Conservation (phyloP, 2,329 filamentous ascomycete species). For the Ascochyta clinopodiicola region DNA sequence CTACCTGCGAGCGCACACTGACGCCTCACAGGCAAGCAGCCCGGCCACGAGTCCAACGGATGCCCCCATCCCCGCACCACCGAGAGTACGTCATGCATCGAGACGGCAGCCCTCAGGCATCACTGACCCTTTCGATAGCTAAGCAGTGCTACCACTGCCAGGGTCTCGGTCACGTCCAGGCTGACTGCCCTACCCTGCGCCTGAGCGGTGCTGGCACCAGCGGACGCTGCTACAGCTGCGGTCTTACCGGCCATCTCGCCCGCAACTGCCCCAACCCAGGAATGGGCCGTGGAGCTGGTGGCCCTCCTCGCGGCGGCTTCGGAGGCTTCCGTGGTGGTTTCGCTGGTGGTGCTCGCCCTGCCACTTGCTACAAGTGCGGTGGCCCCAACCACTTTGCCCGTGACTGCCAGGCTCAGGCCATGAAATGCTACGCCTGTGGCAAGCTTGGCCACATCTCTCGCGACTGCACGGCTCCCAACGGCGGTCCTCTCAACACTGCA, state of each 20-base stretch:
- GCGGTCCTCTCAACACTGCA: slow-evolving; percentile 90
- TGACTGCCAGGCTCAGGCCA: slow-evolving; percentile 96
- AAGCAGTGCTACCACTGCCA: slow-evolving; percentile 99
- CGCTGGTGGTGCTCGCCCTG: slow-evolving; percentile 69
- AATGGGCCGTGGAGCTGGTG: slow-evolving; percentile 68
- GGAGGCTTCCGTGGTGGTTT: slow-evolving; percentile 76
- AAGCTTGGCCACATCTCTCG: slow-evolving; percentile 90
- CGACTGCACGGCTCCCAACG: slow-evolving; percentile 96
- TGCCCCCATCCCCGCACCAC: slow-evolving; percentile 97
- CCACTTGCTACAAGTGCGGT: slow-evolving; percentile 74
- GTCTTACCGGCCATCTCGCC: slow-evolving; percentile 89
- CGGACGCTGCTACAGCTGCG: slow-evolving; percentile 96
- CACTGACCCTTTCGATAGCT: slow-evolving; percentile 56
- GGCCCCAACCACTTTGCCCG: slow-evolving; percentile 97
- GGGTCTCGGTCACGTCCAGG: slow-evolving; percentile 96
- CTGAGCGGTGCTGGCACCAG: slow-evolving; percentile 80
- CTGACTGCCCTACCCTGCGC: slow-evolving; percentile 95
- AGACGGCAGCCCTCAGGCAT: not conserved
- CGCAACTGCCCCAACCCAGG: slow-evolving; percentile 84
- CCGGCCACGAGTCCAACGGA: slow-evolving; percentile 95
- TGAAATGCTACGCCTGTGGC: slow-evolving; percentile 98
- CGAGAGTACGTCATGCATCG: slow-evolving; percentile 67
- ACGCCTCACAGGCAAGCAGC: slow-evolving; percentile 72
- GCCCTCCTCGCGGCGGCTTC: slow-evolving; percentile 74
- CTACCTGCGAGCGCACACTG: slow-evolving; percentile 16